Evolutionary conservation across 2,329 filamentous ascomycete genomes (phyloP), one percentile per base, ranked within the genome.

Genomic region (Didymella pinodella): DNA sequence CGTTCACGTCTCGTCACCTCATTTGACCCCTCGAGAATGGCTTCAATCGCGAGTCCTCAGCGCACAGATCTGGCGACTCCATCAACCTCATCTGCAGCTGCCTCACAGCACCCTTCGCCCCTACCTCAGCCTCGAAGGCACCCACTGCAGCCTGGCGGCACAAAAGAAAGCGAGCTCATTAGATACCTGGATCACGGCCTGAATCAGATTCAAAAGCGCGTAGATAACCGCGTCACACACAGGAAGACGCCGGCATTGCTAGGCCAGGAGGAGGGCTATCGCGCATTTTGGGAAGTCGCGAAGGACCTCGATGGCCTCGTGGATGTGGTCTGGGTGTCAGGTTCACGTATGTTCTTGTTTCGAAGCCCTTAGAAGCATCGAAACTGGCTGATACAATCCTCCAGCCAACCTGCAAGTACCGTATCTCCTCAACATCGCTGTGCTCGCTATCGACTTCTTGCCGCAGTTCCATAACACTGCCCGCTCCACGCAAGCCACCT

Each of bases 281-380:
- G 81, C 53, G 85, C 78, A 50, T 90, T 94, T 74, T 82, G 80
- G 48, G 89, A 93, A 70, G 85, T 92, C 4, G 91, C 87, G 53
- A 85, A 81, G 56, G 92, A 97, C 70, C 77, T 96, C 0, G 90
- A 93, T 55, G 83, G 83, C 6, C 74, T 97, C 12, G 79, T 96
- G 16, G 90, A 96, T 75, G 85, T 96, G 7, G 78, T 97, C 5
- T 98, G 94, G 94, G 85, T 92, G 22, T 92, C 89, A 29, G 92
- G 90, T 10, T 97, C 93, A 22, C 92, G 92, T 93, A 82, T 74
- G 91, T 83, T 29, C 46, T 29, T 43, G 32, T 7, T 16, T 16
- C 18, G 28, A 11, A 26, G 11, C 20, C 22, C 18, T 28, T 25
- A 22, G 10, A 26, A n/a, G 2, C 4, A 2, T 10, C 8, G 3